Percentiles rank a stretch among this genome's conserved stretches.
phyloP scores from a whole-genome alignment of 768 basidiomycete species.

The Chalciporus piperatus region DNA sequence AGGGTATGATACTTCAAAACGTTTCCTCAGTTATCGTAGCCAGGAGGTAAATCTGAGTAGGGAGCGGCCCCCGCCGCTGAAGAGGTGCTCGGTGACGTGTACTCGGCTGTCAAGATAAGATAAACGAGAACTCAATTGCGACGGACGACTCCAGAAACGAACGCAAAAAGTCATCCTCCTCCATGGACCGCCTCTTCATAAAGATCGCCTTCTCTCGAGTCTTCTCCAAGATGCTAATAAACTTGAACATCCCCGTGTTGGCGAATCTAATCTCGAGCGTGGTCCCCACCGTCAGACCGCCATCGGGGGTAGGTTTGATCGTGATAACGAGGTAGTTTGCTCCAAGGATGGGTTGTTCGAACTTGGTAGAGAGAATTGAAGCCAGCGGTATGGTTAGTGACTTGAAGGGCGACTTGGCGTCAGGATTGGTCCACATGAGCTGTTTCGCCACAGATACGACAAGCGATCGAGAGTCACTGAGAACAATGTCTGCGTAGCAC shows the following conservation, averaged over 20 bases:
- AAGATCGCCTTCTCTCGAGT: conserved; percentile 72
- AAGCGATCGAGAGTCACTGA: conserved; percentile 2
- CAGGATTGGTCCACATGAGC: conserved; percentile 59
- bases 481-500: background rate
- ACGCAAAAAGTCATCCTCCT: conserved; percentile 34
- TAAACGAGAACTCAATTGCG: background rate
- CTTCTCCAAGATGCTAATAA: conserved; percentile 72
- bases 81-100: conserved; percentile 25
- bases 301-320: conserved; percentile 62
- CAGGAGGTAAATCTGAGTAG: conserved; percentile 29
- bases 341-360: conserved; percentile 73
- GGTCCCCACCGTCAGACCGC: conserved; percentile 65
- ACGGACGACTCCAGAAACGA: background rate
- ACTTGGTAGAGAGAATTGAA: conserved; percentile 64
- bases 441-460: conserved; percentile 26
- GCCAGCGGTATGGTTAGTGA: conserved; percentile 56
- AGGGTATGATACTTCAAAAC: background rate
- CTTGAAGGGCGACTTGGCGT: conserved; percentile 35
- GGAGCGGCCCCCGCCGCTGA: conserved; percentile 12
- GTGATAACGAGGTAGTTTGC: conserved; percentile 66
- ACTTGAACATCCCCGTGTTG: conserved; percentile 69
- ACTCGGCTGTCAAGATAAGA: conserved; percentile 21
- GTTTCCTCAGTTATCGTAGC: conserved; percentile 24
- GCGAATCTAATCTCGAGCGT: conserved; percentile 65
- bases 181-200: conserved; percentile 57